Percentiles rank a stretch among this genome's conserved stretches.
phyloP scores from a whole-genome alignment of 495 filamentous ascomycete genomes.

The Annulohypoxylon bovei region DNA sequence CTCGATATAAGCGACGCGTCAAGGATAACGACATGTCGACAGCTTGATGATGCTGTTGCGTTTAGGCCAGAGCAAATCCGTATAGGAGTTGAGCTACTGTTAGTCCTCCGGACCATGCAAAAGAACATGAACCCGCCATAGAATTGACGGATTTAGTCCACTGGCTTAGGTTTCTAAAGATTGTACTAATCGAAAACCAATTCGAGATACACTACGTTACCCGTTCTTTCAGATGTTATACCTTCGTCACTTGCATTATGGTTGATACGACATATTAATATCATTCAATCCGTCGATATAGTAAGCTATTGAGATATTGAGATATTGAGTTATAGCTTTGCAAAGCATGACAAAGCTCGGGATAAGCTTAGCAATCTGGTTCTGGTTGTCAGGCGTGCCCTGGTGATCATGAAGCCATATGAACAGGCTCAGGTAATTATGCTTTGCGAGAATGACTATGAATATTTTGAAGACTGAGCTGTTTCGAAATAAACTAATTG shows the following conservation, averaged over 20 bases:
- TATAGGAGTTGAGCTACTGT: conserved; percentile 21
- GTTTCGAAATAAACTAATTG: background rate
- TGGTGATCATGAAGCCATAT: background rate
- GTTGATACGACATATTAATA: background rate
- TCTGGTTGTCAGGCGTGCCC: background rate
- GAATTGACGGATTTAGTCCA: conserved; percentile 20
- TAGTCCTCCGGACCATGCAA: conserved; percentile 17
- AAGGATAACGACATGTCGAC: conserved; percentile 19
- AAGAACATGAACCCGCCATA: conserved; percentile 10
- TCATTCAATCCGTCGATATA: background rate
- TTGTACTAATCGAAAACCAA: conserved; percentile 20
- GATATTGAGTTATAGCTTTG: background rate
- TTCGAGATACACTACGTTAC: background rate
- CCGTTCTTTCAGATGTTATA: background rate
- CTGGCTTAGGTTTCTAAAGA: conserved; percentile 33
- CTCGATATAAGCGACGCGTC: conserved; percentile 41
- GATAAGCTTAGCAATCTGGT: background rate
- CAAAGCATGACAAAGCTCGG: background rate
- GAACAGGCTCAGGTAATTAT: background rate
- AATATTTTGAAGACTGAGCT: background rate
- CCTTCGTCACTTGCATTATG: background rate
- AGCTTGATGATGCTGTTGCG: conserved; percentile 9
- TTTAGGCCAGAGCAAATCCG: conserved; percentile 18
- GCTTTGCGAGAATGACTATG: background rate
- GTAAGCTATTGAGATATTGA: background rate